Conservation (phyloP, 257 asterid genomes). For the Leonotis leonurus region DNA sequence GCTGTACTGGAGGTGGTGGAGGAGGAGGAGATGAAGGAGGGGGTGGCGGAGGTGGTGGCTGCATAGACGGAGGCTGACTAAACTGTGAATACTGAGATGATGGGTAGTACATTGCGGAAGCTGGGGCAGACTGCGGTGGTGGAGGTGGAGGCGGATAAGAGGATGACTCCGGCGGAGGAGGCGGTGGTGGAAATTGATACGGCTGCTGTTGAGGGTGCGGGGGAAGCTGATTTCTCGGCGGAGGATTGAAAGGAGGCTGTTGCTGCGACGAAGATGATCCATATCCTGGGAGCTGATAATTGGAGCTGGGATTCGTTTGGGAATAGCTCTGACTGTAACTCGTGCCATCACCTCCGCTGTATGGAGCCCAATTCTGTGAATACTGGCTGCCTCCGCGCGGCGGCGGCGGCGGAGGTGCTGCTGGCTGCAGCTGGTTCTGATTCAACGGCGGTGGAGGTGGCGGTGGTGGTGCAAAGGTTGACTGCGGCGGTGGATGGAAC, state of each 20-base stretch:
- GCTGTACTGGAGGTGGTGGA: conserved; percentile 64
- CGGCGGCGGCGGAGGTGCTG: conserved; percentile 30
- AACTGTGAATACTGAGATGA: conserved; percentile 42
- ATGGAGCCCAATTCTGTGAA: conserved; percentile 43
- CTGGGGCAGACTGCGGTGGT: conserved; percentile 45
- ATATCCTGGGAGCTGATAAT: conserved; percentile 32
- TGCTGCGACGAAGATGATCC: conserved; percentile 36
- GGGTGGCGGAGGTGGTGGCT: conserved; percentile 44
- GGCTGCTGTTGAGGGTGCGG: conserved; percentile 50
- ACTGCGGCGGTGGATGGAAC: conserved; percentile 58
- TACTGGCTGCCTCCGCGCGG: conserved; percentile 32
- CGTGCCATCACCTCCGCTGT: too few relatives aligned
- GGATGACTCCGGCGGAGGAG: conserved; percentile 70
- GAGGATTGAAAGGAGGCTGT: too few relatives aligned
- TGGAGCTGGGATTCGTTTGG: conserved; percentile 45
- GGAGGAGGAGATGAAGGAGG: conserved; percentile 70
- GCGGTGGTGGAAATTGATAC: conserved; percentile 58
- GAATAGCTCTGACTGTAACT: conserved; percentile 39
- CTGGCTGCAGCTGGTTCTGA: conserved; percentile 45
- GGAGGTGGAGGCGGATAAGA: conserved; percentile 71
- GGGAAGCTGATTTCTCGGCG: too few relatives aligned
- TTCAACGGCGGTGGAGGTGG: conserved; percentile 58
- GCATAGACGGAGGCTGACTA: conserved; percentile 34
- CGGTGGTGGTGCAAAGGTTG: conserved; percentile 45
- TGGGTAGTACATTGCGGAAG: conserved; percentile 37